Conservation (phyloP, 345 rosid species). For the Triadica sebifera region DNA sequence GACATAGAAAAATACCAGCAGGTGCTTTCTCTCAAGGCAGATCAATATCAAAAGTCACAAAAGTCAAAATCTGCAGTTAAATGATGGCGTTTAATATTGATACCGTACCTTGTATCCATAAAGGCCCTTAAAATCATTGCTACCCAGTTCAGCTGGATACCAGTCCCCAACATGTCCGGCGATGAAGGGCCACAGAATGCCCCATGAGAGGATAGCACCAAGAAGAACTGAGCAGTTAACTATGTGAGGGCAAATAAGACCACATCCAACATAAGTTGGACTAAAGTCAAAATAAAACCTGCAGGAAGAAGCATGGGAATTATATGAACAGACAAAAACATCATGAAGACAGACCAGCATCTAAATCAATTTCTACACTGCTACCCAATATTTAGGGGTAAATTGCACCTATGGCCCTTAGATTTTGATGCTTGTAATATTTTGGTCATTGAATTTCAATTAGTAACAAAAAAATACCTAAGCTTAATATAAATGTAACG, state of each 20-base stretch:
- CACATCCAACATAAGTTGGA: conserved; percentile 96
- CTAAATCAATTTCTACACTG: neutral
- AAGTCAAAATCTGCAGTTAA: neutral
- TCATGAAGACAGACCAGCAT: neutral
- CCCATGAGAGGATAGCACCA: conserved; percentile 92
- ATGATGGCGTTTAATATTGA: neutral
- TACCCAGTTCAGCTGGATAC: conserved; percentile 77
- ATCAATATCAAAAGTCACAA: neutral
- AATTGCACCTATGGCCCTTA: too few relatives aligned
- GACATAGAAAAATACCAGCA: neutral
- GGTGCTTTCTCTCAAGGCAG: neutral
- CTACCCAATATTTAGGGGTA: too few relatives aligned
- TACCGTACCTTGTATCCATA: conserved; percentile 80
- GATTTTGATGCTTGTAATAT: too few relatives aligned
- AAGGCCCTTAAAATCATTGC: conserved; percentile 89
- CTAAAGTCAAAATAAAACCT: conserved; percentile 94
- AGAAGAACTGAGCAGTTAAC: conserved; percentile 89
- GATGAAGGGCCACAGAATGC: conserved; percentile 82
- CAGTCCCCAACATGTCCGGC: conserved; percentile 75
- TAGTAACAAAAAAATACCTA: too few relatives aligned
- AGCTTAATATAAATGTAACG: too few relatives aligned
- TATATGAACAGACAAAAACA: neutral
- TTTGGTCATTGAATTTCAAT: too few relatives aligned
- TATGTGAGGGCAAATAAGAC: conserved; percentile 92
- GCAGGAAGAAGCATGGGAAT: conserved; percentile 18